These are phyloP conservation scores for Alternaria brassicae DNA, from an alignment of 2,329 filamentous ascomycete species.

Conservation along the genomic window DNA sequence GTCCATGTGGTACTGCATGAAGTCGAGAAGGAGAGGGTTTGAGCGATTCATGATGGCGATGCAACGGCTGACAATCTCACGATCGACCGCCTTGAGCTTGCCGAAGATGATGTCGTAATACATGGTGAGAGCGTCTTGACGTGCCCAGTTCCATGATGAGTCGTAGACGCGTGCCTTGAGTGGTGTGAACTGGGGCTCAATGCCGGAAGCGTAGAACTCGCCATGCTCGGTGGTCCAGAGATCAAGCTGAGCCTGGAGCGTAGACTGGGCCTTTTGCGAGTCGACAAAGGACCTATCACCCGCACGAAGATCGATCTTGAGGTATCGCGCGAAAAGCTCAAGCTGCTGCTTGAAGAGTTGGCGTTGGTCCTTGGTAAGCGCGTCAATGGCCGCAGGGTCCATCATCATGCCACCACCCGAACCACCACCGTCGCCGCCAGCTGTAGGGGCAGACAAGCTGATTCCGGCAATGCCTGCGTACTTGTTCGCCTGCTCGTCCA, in stretches of 20 bases:
- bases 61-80: slow-evolving; percentile 97
- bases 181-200: slow-evolving; percentile 90
- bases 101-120: slow-evolving; percentile 99
- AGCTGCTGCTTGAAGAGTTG: slow-evolving; percentile 98
- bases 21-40: slow-evolving; percentile 92
- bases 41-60: slow-evolving; percentile 99
- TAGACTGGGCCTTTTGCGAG: slow-evolving; percentile 82
- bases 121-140: slow-evolving; percentile 97
- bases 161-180: slow-evolving; percentile 97
- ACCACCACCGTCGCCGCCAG: slow-evolving; percentile 74
- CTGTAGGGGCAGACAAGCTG: slow-evolving; percentile 74
- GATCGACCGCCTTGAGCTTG: slow-evolving; percentile 87
- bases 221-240: slow-evolving; percentile 95
- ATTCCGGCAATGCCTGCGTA: slow-evolving; percentile 86
- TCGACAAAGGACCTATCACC: slow-evolving; percentile 92
- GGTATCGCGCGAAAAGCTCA: slow-evolving; percentile 90
- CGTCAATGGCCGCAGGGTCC: slow-evolving; percentile 96
- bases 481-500: slow-evolving; percentile 87
- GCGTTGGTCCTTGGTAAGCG: slow-evolving; percentile 94
- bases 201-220: slow-evolving; percentile 93
- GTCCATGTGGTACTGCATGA: slow-evolving; percentile 99
- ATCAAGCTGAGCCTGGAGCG: slow-evolving; percentile 91
- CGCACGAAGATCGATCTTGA: slow-evolving; percentile 96
- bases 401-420: slow-evolving; percentile 95
- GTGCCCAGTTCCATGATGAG: slow-evolving; percentile 99